Percentiles rank a stretch among this genome's conserved stretches.
These are phyloP conservation scores for Beauveria medogensis DNA, from an alignment of 2,329 filamentous ascomycete genomes.

Conservation along the genomic window DNA sequence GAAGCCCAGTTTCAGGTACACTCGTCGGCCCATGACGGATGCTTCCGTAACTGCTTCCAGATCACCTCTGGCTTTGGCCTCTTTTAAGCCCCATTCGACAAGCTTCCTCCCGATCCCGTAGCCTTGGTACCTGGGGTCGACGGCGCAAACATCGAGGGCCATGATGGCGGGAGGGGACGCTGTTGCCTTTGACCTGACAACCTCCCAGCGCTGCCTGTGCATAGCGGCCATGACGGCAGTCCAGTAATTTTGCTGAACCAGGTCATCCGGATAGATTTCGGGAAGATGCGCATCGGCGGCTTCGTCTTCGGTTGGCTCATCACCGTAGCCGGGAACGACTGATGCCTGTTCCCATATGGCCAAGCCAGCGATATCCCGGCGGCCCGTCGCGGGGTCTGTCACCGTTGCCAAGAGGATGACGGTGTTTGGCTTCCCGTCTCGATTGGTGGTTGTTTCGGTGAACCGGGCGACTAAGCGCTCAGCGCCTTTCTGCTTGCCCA, in stretches of 20 bases:
- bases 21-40: slow-evolving; percentile 38
- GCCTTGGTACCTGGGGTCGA: slow-evolving; percentile 46
- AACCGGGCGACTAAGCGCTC: slow-evolving; percentile 34
- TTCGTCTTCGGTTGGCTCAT: slow-evolving; percentile 28
- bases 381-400: slow-evolving; percentile 21
- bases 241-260: slow-evolving; percentile 37
- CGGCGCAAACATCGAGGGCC: slow-evolving; percentile 42
- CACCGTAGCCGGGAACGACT: slow-evolving; percentile 38
- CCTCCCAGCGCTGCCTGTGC: slow-evolving; percentile 32
- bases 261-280: slow-evolving; percentile 33
- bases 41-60: slow-evolving; percentile 38
- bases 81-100: slow-evolving; percentile 40
- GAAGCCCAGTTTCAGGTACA: slow-evolving; percentile 40
- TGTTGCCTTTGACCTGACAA: slow-evolving; percentile 31
- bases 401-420: slow-evolving; percentile 48
- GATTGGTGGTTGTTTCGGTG: slow-evolving; percentile 29
- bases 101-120: slow-evolving; percentile 36
- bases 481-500: slow-evolving; percentile 30
- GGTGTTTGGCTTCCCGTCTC: slow-evolving; percentile 37
- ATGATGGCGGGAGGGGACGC: slow-evolving; percentile 36
- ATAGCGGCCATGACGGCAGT: slow-evolving; percentile 37
- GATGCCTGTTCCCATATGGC: slow-evolving; percentile 50
- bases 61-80: slow-evolving; percentile 30
- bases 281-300: slow-evolving; percentile 23
- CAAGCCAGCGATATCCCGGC: slow-evolving; percentile 35